A percentile compares a stretch with the other conserved stretches of the same genome.
phyloP scores from a whole-genome alignment of 257 asterid species.

The Pogostemon cablin region DNA sequence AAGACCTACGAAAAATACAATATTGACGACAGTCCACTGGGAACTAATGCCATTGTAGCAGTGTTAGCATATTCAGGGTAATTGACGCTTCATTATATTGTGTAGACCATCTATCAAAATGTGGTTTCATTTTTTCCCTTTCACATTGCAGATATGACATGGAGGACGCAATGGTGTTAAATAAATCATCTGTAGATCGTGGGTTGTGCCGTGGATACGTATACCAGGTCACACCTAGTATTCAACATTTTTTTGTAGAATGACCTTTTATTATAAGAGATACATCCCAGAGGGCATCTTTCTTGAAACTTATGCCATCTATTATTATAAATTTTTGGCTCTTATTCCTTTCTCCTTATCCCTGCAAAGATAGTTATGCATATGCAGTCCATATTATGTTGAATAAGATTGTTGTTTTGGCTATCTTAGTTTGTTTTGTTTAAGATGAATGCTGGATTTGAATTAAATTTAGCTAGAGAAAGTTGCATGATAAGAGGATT shows the following conservation, averaged over 20 bases:
- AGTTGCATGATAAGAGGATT: not conserved
- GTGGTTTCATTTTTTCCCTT: constrained; percentile 32
- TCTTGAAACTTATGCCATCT: constrained; percentile 1
- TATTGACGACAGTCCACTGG: constrained; percentile 86
- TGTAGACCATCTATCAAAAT: constrained; percentile 20
- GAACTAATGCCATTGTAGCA: constrained; percentile 97
- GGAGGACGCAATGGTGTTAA: constrained; percentile 98
- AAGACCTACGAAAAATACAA: constrained; percentile 77
- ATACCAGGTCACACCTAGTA: constrained; percentile 66
- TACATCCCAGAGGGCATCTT: constrained; percentile 7
- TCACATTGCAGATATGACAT: constrained; percentile 75
- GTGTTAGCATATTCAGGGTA: constrained; percentile 99
- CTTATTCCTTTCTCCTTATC: constrained; percentile 25
- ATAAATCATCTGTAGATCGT: constrained; percentile 97
- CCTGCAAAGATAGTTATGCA: constrained; percentile 3
- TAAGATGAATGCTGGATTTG: constrained; percentile 15
- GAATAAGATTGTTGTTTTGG: constrained; percentile 1
- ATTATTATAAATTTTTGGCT: not conserved
- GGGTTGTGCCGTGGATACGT: constrained; percentile 93
- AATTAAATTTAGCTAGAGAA: not conserved
- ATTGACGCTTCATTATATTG: constrained; percentile 21
- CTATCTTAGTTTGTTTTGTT: constrained; percentile 10
- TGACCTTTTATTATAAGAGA: not conserved
- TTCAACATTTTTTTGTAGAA: constrained; percentile 16
- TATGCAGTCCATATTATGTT: constrained; percentile 16